These are phyloP conservation scores for Cercophora samala DNA, from an alignment of 495 filamentous ascomycete species.

Conservation along the genomic window DNA sequence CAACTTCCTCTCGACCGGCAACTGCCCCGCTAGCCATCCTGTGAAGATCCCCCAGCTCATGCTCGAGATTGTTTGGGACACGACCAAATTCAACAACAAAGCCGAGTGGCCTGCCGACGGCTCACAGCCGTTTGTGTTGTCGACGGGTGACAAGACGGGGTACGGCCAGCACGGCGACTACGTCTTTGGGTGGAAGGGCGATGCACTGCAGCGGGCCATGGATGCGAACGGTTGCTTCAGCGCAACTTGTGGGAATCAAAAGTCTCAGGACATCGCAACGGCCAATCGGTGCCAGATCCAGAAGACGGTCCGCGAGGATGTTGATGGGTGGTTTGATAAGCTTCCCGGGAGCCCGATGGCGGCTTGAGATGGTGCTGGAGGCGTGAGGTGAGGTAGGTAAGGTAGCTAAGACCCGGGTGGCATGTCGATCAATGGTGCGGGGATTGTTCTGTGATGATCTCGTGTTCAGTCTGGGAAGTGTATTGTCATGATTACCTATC, in stretches of 20 bases:
- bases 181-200: slow-evolving; percentile 45
- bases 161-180: slow-evolving; percentile 47
- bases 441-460: too few species aligned
- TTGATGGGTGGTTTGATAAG: slow-evolving; percentile 35
- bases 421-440: too few species aligned
- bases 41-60: slow-evolving; percentile 45
- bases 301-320: slow-evolving; percentile 38
- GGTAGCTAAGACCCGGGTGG: too few species aligned
- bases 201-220: slow-evolving; percentile 43
- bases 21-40: slow-evolving; percentile 43
- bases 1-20: slow-evolving; percentile 34
- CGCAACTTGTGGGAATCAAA: slow-evolving; percentile 34
- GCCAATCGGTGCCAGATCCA: slow-evolving; percentile 41
- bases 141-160: slow-evolving; percentile 42
- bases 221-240: slow-evolving; percentile 42
- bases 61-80: slow-evolving; percentile 42
- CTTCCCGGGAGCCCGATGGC: slow-evolving; percentile 9
- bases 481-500: too few species aligned
- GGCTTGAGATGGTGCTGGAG: background rate
- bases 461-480: too few species aligned
- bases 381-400: too few species aligned
- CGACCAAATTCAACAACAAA: slow-evolving; percentile 39
- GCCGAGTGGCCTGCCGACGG: slow-evolving; percentile 40
- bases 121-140: slow-evolving; percentile 42
- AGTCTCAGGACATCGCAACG: slow-evolving; percentile 32